These are phyloP conservation scores for Cydonia oblonga DNA, from an alignment of 331 rosid species.

Conservation along the genomic window DNA sequence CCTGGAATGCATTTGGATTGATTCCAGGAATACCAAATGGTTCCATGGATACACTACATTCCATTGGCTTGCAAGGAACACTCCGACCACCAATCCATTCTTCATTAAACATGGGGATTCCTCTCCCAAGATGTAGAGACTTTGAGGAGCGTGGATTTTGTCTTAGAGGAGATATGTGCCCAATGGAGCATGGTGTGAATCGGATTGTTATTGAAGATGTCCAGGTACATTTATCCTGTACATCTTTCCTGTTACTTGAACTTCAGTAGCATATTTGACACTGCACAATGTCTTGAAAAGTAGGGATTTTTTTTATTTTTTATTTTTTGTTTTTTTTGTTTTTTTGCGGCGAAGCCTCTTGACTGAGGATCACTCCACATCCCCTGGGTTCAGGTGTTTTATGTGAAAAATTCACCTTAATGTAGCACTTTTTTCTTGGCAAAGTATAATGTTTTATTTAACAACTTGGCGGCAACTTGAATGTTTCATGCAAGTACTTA, in stretches of 20 bases:
- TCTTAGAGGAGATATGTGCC: constrained; percentile 98
- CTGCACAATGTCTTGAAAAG: neutral
- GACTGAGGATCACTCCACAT: neutral
- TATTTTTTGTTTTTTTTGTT: too few relatives aligned
- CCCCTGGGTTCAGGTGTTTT: neutral
- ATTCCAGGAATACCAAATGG: constrained; percentile 75
- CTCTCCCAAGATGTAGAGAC: constrained; percentile 92
- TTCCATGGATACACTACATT: constrained; percentile 72
- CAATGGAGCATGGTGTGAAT: constrained; percentile 96
- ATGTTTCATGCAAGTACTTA: neutral
- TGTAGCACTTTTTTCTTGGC: neutral
- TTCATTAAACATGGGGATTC: constrained; percentile 63
- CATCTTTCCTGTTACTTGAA: constrained; percentile 9
- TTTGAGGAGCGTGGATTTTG: constrained; percentile 99
- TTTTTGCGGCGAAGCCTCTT: neutral
- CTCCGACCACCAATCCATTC: constrained; percentile 79
- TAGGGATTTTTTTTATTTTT: neutral
- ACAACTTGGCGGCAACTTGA: neutral
- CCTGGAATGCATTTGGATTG: constrained; percentile 88
- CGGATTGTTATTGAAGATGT: constrained; percentile 98
- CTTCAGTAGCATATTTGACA: neutral
- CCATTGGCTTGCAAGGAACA: constrained; percentile 78
- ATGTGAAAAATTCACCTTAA: neutral
- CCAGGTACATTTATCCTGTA: constrained; percentile 41
- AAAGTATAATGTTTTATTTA: neutral